A percentile compares a stretch with the other conserved stretches of the same genome.
Conservation (phyloP, 2,329 filamentous ascomycete genomes). For the Pyrenochaeta sp. region DNA sequence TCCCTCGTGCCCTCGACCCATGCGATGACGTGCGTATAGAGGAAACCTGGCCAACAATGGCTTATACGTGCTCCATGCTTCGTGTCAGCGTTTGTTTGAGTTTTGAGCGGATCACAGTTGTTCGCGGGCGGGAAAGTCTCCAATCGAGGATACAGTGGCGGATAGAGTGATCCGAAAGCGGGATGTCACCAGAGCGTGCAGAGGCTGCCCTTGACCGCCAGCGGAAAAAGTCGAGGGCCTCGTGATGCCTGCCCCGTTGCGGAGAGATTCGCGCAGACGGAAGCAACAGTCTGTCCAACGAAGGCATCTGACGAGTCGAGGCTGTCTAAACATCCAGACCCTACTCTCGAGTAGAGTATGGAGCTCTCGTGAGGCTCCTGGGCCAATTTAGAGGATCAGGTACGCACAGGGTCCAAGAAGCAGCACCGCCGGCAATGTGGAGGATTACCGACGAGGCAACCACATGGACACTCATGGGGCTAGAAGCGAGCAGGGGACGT, state of each 20-base stretch:
- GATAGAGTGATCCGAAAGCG: slow-evolving; percentile 35
- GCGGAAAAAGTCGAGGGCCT: slow-evolving; percentile 39
- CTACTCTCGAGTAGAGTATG: slow-evolving; percentile 1
- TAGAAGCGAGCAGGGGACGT: slow-evolving; percentile 23
- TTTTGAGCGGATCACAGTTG: slow-evolving; percentile 7
- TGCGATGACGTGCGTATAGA: slow-evolving; percentile 23
- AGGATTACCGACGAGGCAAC: slow-evolving; percentile 34
- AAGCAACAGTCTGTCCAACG: slow-evolving; percentile 3
- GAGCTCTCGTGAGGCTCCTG: slow-evolving; percentile 22
- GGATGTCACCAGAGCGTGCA: slow-evolving; percentile 39
- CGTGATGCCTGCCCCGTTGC: slow-evolving; percentile 26
- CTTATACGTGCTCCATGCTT: slow-evolving; percentile 16
- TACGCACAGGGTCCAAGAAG: slow-evolving; percentile 20
- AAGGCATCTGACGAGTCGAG: slow-evolving; percentile 2
- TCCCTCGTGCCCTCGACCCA: slow-evolving; percentile 34
- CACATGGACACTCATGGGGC: slow-evolving; percentile 15
- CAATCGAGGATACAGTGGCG: slow-evolving; percentile 23
- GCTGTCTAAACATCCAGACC: slow-evolving; percentile 3
- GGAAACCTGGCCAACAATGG: slow-evolving; percentile 41
- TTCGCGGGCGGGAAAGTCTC: slow-evolving; percentile 21
- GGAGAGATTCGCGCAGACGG: slow-evolving; percentile 10
- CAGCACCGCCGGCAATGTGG: slow-evolving; percentile 20
- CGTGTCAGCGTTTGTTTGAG: slow-evolving; percentile 14
- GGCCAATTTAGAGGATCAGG: slow-evolving; percentile 8
- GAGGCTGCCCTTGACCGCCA: slow-evolving; percentile 32